Evolutionary conservation across 208 protist species (phyloP).

Genomic region (Naegleria lovaniensis): DNA sequence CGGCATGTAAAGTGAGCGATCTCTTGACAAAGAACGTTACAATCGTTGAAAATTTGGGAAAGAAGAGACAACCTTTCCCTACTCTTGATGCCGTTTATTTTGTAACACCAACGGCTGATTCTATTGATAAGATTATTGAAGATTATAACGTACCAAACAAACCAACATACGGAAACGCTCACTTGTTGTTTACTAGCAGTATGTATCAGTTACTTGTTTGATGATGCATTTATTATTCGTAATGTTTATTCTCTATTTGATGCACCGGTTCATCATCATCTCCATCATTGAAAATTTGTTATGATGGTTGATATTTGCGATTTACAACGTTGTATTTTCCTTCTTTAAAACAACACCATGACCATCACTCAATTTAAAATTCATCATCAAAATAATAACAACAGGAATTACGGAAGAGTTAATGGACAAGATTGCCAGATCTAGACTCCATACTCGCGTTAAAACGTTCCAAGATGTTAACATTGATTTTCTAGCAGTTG

Average conservation of each 20-base stretch:
- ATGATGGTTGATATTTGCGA: not conserved
- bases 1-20: slow-evolving; percentile 13
- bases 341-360: not conserved
- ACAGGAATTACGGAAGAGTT: not conserved
- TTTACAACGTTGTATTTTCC: not conserved
- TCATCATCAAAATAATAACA: not conserved
- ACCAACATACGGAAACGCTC: not conserved
- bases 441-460: not conserved
- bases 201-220: not conserved
- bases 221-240: not conserved
- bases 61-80: slow-evolving; percentile 19
- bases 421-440: not conserved
- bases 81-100: slow-evolving; percentile 9
- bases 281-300: too few relatives aligned
- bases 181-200: not conserved
- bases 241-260: not conserved
- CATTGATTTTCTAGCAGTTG: slow-evolving; percentile 17
- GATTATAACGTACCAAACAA: not conserved
- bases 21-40: not conserved
- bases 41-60: slow-evolving; percentile 9
- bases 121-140: not conserved
- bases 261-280: not conserved
- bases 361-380: not conserved
- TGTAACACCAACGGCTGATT: not conserved
- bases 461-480: slow-evolving; percentile 4